A percentile compares a stretch with the other conserved stretches of the same genome.
phyloP scores from a whole-genome alignment of 1,284 basidiomycete genomes.

The Cystobasidium sp. region DNA sequence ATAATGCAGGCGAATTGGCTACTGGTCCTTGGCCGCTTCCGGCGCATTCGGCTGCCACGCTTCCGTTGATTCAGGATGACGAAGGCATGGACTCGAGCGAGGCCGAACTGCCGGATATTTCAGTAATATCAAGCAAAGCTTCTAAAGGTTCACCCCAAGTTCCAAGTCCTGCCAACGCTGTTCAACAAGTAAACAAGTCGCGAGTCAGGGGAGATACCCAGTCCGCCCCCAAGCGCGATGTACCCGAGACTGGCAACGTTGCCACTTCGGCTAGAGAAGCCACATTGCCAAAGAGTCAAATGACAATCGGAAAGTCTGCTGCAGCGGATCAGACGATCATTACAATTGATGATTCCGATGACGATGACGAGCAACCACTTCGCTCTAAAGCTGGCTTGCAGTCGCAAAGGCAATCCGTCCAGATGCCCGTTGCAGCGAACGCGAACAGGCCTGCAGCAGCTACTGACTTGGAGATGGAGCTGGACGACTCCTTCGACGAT shows the following conservation, averaged over 20 bases:
- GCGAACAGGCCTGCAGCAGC: not conserved
- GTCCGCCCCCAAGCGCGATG: too few species aligned
- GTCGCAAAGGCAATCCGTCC: too few species aligned
- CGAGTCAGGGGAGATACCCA: too few species aligned
- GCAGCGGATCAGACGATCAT: not conserved
- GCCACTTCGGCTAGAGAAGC: not conserved
- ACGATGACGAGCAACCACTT: not conserved
- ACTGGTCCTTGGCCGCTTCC: not conserved
- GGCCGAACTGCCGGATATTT: slow-evolving; percentile 30
- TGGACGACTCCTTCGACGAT: slow-evolving; percentile 34
- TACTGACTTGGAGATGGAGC: not conserved
- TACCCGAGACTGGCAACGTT: too few species aligned
- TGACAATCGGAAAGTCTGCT: not conserved
- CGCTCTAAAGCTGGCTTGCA: too few species aligned
- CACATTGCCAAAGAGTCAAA: not conserved
- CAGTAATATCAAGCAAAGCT: not conserved
- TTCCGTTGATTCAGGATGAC: not conserved
- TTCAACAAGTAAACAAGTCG: too few species aligned
- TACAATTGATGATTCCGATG: slow-evolving; percentile 23
- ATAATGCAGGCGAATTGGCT: not conserved
- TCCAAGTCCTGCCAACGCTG: not conserved
- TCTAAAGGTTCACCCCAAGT: not conserved
- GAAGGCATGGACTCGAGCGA: not conserved
- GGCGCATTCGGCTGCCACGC: not conserved
- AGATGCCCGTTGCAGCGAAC: too few species aligned